Evolutionary conservation across 2,329 filamentous ascomycete genomes (phyloP).

Genomic region (Phyllachora maydis): DNA sequence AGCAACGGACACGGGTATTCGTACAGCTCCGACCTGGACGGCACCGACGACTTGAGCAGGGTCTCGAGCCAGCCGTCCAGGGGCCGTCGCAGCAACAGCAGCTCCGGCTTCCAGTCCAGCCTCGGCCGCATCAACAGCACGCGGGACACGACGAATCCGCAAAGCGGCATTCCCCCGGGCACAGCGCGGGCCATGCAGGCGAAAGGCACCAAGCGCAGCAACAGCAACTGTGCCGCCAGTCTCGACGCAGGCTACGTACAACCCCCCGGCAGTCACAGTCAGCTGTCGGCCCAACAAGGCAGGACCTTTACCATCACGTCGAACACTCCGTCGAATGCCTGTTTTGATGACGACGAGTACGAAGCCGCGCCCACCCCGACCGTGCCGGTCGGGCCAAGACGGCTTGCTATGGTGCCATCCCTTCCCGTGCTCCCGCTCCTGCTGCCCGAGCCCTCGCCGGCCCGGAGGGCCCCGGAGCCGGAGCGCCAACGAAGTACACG

Average conservation of each 20-base stretch:
- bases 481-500: conserved; percentile 37
- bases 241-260: conserved; percentile 42
- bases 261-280: conserved; percentile 31
- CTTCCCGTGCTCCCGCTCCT: conserved; percentile 16
- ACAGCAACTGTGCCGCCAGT: conserved; percentile 49
- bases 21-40: conserved; percentile 41
- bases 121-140: conserved; percentile 43
- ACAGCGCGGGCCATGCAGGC: conserved; percentile 26
- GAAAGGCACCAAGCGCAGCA: conserved; percentile 43
- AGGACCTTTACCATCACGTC: conserved; percentile 9
- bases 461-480: conserved; percentile 10
- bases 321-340: conserved; percentile 16
- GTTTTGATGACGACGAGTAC: conserved; percentile 34
- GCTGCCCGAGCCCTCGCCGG: too few relatives aligned
- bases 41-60: conserved; percentile 29
- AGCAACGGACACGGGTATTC: conserved; percentile 25
- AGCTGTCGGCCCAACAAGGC: conserved; percentile 35
- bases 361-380: conserved; percentile 76
- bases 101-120: conserved; percentile 45
- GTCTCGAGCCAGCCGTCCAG: conserved; percentile 30
- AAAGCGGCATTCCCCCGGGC: conserved; percentile 15
- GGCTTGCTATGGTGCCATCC: conserved; percentile 13
- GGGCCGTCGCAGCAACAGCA: conserved; percentile 60
- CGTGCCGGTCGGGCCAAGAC: conserved; percentile 58
- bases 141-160: conserved; percentile 21